Conservation (phyloP, 345 rosid genomes). For the Viola odorata region DNA sequence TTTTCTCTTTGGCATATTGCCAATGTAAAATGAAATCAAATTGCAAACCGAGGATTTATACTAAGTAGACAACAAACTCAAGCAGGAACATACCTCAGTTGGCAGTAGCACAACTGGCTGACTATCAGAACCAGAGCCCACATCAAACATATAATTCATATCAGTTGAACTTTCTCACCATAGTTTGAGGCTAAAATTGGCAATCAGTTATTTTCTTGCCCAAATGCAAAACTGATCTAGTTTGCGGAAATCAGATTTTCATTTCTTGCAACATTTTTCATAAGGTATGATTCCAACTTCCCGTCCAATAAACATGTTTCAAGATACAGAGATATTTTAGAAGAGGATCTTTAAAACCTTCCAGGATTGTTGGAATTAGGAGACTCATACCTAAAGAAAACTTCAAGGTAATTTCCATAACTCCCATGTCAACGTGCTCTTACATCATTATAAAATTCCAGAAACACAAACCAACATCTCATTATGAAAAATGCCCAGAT, state of each 20-base stretch:
- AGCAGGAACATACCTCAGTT: constrained; percentile 60
- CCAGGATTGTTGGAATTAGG: not conserved
- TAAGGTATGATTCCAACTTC: too few relatives aligned
- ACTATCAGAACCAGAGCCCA: constrained; percentile 67
- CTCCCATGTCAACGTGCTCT: not conserved
- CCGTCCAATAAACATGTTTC: too few relatives aligned
- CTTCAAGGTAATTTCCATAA: not conserved
- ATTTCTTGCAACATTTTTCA: not conserved
- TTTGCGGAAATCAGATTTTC: not conserved
- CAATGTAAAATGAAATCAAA: too few relatives aligned
- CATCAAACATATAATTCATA: constrained; percentile 17
- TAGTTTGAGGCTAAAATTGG: not conserved
- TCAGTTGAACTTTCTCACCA: constrained; percentile 10
- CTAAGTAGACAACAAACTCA: not conserved
- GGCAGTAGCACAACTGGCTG: constrained; percentile 79
- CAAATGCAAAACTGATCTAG: constrained; percentile 11
- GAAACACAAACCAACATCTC: too few relatives aligned
- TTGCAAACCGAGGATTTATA: too few relatives aligned
- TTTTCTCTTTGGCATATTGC: too few relatives aligned
- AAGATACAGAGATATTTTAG: too few relatives aligned
- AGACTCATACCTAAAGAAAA: not conserved
- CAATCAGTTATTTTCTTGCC: too few relatives aligned
- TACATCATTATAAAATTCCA: too few relatives aligned
- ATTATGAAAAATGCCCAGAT: too few relatives aligned
- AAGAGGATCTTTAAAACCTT: not conserved